Base-by-base conservation (phyloP, 2,329 filamentous ascomycete genomes). In the Lecanosticta acicola region DNA sequence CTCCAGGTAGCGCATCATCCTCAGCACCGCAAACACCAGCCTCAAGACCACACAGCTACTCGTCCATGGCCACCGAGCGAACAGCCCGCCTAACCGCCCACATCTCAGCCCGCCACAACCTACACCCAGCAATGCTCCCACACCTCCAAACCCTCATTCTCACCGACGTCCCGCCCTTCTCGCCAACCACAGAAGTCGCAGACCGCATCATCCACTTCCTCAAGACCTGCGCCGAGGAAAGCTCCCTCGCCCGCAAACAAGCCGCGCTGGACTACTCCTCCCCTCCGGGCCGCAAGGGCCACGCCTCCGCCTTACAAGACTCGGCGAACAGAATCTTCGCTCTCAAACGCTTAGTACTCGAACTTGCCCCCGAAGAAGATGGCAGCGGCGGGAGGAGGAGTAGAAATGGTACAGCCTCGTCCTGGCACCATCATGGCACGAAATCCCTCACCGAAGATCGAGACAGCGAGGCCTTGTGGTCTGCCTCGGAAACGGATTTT, bases 391-490 rank as follows among this genome's bases (percentile, higher is more conserved):
- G 7, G 11, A 9, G 21, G 16, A 67, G 45, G 19, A 51, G 44
- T 33, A 61, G 7, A 17, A 26, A 32, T 16, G 33, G 26, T 32
- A n/a, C n/a, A 26, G 66, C 71, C 2, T 71, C 67, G 14, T 70
- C 71, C 21, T 73, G 71, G 61, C 68, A 70, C 32, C 60, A 65
- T 14, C 68, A 68, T 36, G 65, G 66, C 7, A 72, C 68, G 4
- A 75, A 72, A 50, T 80, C 78, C 4, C 74, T 75, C 21, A 81
- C 78, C 0, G 77, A 79, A 38, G 79, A 82, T 51, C 64, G 68
- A 7, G 79, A 83, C 55, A 76, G 73, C 3, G 79, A 81, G 57
- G 71, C 72, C 3, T 69, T 82, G 9, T 81, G 78, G 79, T 69
- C 72, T 40, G 78, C 78, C 7, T 77, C 78, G 3, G 68, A 72